Conservation (phyloP, 352 stramenopile genomes). For the Pythium grandisporangium region DNA sequence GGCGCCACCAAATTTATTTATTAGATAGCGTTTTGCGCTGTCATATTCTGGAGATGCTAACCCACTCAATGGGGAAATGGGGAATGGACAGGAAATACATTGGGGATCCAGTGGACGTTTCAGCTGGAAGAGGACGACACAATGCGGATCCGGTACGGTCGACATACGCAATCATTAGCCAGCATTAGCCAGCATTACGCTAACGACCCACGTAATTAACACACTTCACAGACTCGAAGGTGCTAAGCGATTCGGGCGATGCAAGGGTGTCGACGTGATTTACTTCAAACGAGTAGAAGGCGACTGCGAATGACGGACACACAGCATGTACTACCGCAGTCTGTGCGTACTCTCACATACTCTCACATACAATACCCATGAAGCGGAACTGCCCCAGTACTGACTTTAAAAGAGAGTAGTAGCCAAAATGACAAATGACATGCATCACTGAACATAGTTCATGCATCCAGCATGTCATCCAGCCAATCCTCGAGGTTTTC, state of each 20-base stretch:
- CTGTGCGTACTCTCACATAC: too few relatives aligned
- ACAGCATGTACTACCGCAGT: too few relatives aligned
- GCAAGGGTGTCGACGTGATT: conserved; percentile 78
- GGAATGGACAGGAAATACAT: conserved; percentile 23
- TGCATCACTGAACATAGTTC: not conserved
- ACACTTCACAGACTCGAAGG: conserved; percentile 44
- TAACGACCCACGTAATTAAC: too few relatives aligned
- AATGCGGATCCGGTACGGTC: conserved; percentile 39
- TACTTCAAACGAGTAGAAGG: conserved; percentile 35
- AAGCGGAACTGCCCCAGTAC: too few relatives aligned
- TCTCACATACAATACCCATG: too few relatives aligned
- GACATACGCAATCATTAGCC: too few relatives aligned
- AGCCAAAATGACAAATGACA: not conserved
- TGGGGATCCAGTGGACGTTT: conserved; percentile 56
- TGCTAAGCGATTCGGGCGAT: conserved; percentile 57
- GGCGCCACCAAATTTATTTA: not conserved
- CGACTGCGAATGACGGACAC: not conserved
- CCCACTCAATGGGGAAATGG: too few relatives aligned
- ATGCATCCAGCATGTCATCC: conserved; percentile 53
- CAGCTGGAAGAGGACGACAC: conserved; percentile 58
- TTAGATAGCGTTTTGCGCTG: too few relatives aligned
- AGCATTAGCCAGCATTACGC: too few relatives aligned
- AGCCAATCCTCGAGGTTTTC: conserved; percentile 65
- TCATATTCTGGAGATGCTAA: too few relatives aligned
- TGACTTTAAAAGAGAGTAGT: too few relatives aligned